Conservation (phyloP, 1,284 basidiomycete species). For the Volvariella surrecta region DNA sequence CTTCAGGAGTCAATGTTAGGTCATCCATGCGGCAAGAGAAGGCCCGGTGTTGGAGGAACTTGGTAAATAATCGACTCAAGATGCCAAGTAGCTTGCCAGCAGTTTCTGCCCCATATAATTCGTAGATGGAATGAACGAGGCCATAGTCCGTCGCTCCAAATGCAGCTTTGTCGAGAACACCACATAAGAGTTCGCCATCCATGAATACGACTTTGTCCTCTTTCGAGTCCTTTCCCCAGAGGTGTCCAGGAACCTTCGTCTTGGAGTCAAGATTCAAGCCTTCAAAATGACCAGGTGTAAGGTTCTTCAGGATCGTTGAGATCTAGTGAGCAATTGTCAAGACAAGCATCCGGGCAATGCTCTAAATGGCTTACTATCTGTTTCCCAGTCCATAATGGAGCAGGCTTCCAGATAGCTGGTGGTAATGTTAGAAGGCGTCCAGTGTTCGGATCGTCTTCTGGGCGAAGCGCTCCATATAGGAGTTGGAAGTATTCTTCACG, state of each 20-base stretch:
- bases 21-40: conserved; percentile 99
- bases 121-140: conserved; percentile 97
- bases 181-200: conserved; percentile 88
- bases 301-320: conserved; percentile 87
- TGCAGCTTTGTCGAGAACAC: conserved; percentile 95
- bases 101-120: conserved; percentile 88
- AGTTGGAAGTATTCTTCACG: conserved; percentile 97
- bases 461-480: conserved; percentile 89
- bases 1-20: conserved; percentile 80
- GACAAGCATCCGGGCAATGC: not conserved
- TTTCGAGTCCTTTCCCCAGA: conserved; percentile 75
- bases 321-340: conserved; percentile 41
- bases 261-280: conserved; percentile 86
- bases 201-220: conserved; percentile 90
- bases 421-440: conserved; percentile 78
- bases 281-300: conserved; percentile 75
- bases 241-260: conserved; percentile 78
- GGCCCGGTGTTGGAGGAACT: conserved; percentile 93
- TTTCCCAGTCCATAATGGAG: conserved; percentile 94
- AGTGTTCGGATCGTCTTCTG: conserved; percentile 64
- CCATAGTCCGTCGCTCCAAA: conserved; percentile 97
- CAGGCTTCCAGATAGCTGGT: conserved; percentile 89
- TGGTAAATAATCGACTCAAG: conserved; percentile 91
- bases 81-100: conserved; percentile 93
- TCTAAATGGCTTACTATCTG: conserved; percentile 82